Conservation (phyloP, 306 rosid species). For the Glycine latifolia region DNA sequence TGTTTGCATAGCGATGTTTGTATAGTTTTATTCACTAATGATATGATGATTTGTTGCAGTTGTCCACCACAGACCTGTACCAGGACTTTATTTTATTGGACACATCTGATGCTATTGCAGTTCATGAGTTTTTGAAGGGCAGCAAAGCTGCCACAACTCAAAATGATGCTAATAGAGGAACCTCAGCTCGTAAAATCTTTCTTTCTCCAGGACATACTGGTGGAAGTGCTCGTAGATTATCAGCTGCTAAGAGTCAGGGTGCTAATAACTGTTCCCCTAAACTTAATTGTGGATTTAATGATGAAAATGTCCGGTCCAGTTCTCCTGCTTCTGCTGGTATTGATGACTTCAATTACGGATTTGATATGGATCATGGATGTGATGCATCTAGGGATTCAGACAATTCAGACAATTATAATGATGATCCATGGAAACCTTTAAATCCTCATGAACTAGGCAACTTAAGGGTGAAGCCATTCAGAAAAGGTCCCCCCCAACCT, state of each 20-base stretch:
- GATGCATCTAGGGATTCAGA: constrained; percentile 59
- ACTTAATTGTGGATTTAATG: constrained; percentile 50
- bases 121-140: constrained; percentile 68
- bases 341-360: constrained; percentile 51
- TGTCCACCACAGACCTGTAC: constrained; percentile 81
- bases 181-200: constrained; percentile 61
- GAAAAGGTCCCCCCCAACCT: constrained; percentile 68
- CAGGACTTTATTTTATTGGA: constrained; percentile 88
- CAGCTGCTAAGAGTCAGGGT: constrained; percentile 61
- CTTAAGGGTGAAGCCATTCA: constrained; percentile 81
- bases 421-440: constrained; percentile 93
- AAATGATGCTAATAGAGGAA: constrained; percentile 60
- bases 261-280: constrained; percentile 59
- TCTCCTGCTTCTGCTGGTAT: constrained; percentile 59
- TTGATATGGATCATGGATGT: constrained; percentile 65
- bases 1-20: constrained; percentile 17
- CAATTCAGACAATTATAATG: constrained; percentile 65
- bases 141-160: constrained; percentile 55
- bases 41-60: constrained; percentile 57
- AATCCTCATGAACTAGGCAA: constrained; percentile 94
- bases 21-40: constrained; percentile 33
- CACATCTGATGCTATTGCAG: constrained; percentile 73
- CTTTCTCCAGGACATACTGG: constrained; percentile 72
- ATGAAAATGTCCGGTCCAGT: constrained; percentile 51
- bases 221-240: constrained; percentile 66